Conservation (phyloP, 164 flowering plant species). For the Chimonanthus praecox region DNA sequence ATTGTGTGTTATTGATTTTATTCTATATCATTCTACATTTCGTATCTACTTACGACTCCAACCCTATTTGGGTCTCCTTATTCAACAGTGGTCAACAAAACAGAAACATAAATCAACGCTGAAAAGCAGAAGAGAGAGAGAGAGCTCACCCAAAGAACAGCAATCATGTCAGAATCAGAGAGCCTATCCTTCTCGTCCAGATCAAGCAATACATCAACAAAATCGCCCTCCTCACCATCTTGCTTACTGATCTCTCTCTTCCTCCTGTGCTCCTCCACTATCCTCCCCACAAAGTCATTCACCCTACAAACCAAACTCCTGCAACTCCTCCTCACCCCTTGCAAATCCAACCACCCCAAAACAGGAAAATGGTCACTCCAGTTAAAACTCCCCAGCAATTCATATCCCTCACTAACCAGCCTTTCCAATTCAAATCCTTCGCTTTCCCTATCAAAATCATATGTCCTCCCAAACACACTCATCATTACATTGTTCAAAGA, state of each 20-base stretch:
- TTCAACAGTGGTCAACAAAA: background rate
- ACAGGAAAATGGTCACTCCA: slow-evolving; percentile 45
- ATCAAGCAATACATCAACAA: slow-evolving; percentile 28
- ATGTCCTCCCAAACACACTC: slow-evolving; percentile 41
- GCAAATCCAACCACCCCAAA: slow-evolving; percentile 33
- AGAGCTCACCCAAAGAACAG: slow-evolving; percentile 70
- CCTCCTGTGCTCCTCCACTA: slow-evolving; percentile 31
- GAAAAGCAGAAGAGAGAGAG: background rate
- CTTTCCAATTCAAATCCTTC: slow-evolving; percentile 26
- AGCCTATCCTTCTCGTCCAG: slow-evolving; percentile 47
- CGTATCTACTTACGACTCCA: no score
- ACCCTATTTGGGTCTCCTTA: no score
- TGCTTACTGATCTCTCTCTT: slow-evolving; percentile 7
- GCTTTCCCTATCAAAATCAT: slow-evolving; percentile 16
- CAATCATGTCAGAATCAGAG: slow-evolving; percentile 72
- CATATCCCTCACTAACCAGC: slow-evolving; percentile 50
- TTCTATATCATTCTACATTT: background rate
- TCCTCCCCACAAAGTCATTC: slow-evolving; percentile 31
- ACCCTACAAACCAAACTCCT: slow-evolving; percentile 22
- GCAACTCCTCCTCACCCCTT: slow-evolving; percentile 32
- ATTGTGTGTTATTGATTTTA: no score
- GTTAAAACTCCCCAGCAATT: slow-evolving; percentile 39
- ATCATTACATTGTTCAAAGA: slow-evolving; percentile 42
- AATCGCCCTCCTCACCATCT: slow-evolving; percentile 15
- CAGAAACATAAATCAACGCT: background rate